Conservation (phyloP, 192 early-diverging fungal genomes). For the Backusella morwellensis region DNA sequence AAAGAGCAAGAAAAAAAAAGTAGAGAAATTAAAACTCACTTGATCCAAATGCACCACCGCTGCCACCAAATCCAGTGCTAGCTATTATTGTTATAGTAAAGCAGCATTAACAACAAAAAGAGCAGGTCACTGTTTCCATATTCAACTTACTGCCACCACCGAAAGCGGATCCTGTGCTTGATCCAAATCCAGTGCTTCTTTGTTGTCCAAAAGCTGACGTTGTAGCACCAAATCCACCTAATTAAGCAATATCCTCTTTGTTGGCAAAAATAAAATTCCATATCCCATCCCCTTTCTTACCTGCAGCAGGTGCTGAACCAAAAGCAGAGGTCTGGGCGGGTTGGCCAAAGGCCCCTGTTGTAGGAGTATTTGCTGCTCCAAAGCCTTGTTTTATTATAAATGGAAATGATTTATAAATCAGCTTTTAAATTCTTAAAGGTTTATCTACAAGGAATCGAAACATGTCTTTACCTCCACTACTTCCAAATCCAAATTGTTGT, state of each 20-base stretch:
- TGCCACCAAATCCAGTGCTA: conserved; percentile 11
- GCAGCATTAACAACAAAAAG: neutral
- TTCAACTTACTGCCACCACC: conserved; percentile 8
- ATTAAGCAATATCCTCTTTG: neutral
- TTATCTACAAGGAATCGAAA: too few relatives aligned
- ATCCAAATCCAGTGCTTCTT: conserved; percentile 42
- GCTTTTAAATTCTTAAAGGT: too few relatives aligned
- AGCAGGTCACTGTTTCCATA: neutral
- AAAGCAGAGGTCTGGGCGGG: conserved; percentile 35
- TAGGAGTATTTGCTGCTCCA: neutral
- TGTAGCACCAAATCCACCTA: conserved; percentile 12
- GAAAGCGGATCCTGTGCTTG: conserved; percentile 27
- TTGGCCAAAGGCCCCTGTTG: conserved; percentile 22
- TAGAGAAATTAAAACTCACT: neutral
- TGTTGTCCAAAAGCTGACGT: conserved; percentile 26
- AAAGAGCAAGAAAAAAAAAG: neutral
- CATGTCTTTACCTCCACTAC: neutral
- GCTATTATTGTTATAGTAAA: neutral
- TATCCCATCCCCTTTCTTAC: neutral
- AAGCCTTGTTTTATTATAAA: neutral
- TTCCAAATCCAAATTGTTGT: neutral
- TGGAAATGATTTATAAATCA: too few relatives aligned
- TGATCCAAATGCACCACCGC: conserved; percentile 12
- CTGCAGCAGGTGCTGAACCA: conserved; percentile 21
- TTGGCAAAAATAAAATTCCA: neutral